Percentiles rank a stretch among this genome's conserved stretches.
Evolutionary conservation across 1,284 basidiomycete species (phyloP).

Genomic region (Moesziomyces parantarcticus): DNA sequence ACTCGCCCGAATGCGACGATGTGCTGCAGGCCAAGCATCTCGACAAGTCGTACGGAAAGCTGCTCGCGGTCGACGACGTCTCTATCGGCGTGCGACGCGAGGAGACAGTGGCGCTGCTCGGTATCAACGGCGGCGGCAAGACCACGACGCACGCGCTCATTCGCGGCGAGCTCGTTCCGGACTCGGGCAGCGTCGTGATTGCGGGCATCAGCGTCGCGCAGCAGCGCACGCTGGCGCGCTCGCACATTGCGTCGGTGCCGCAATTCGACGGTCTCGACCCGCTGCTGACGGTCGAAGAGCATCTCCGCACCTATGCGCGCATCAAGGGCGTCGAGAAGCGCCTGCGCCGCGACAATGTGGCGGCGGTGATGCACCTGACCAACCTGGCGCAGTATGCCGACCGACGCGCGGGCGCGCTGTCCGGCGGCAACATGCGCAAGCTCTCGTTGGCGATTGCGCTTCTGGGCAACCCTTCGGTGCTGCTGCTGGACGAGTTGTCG

Average conservation of each 20-base stretch:
- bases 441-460: conserved; percentile 80
- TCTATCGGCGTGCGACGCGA: conserved; percentile 76
- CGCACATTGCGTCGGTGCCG: conserved; percentile 68
- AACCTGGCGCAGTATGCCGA: conserved; percentile 76
- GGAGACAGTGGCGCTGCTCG: conserved; percentile 78
- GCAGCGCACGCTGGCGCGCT: conserved; percentile 32
- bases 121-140: conserved; percentile 82
- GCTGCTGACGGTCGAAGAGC: conserved; percentile 80
- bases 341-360: conserved; percentile 74
- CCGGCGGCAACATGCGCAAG: conserved; percentile 79
- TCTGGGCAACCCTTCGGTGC: conserved; percentile 80
- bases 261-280: conserved; percentile 84
- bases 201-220: conserved; percentile 24
- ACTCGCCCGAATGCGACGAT: conserved; percentile 70
- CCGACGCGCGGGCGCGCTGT: conserved; percentile 77
- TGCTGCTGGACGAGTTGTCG: conserved; percentile 84
- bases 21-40: conserved; percentile 76
- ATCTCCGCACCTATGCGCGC: conserved; percentile 71
- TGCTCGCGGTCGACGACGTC: conserved; percentile 78
- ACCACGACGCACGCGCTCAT: conserved; percentile 71
- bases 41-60: conserved; percentile 75
- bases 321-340: conserved; percentile 74
- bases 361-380: conserved; percentile 74
- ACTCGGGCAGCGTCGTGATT: conserved; percentile 33
- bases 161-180: conserved; percentile 33